Conservation (phyloP, 345 rosid species). For the Melastoma malabathricum region DNA sequence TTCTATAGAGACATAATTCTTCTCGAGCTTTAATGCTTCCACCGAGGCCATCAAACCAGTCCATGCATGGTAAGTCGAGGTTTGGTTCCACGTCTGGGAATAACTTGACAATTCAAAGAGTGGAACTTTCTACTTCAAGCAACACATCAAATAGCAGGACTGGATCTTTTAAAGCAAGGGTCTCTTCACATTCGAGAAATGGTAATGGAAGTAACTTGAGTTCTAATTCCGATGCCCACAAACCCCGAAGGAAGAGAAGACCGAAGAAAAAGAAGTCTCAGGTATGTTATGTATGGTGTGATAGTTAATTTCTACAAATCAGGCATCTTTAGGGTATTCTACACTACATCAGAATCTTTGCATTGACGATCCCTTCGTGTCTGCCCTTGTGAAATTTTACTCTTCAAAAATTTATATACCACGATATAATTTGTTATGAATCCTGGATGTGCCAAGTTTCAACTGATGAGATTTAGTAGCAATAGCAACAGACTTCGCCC, state of each 20-base stretch:
- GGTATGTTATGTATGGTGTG: constrained; percentile 9
- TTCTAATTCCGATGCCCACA: constrained; percentile 86
- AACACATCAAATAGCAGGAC: constrained; percentile 50
- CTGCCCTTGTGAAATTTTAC: too few relatives aligned
- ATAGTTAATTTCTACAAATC: too few relatives aligned
- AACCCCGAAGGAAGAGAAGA: constrained; percentile 89
- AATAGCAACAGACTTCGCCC: too few relatives aligned
- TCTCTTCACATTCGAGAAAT: constrained; percentile 40
- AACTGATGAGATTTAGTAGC: too few relatives aligned
- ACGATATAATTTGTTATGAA: too few relatives aligned
- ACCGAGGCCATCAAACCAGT: constrained; percentile 54
- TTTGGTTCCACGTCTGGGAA: constrained; percentile 56
- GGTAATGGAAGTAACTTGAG: constrained; percentile 82
- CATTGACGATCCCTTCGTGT: too few relatives aligned
- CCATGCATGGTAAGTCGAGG: constrained; percentile 33
- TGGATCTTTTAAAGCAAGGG: constrained; percentile 31
- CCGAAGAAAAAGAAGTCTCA: constrained; percentile 82
- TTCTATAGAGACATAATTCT: constrained; percentile 46
- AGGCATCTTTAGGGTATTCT: too few relatives aligned
- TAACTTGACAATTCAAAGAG: constrained; percentile 29
- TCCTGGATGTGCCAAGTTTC: too few relatives aligned
- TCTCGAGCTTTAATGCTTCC: constrained; percentile 93
- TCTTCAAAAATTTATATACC: too few relatives aligned
- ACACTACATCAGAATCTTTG: too few relatives aligned
- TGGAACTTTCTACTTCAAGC: constrained; percentile 45